Conservation (phyloP, 75 land plant species). For the Sequoia sempervirens region DNA sequence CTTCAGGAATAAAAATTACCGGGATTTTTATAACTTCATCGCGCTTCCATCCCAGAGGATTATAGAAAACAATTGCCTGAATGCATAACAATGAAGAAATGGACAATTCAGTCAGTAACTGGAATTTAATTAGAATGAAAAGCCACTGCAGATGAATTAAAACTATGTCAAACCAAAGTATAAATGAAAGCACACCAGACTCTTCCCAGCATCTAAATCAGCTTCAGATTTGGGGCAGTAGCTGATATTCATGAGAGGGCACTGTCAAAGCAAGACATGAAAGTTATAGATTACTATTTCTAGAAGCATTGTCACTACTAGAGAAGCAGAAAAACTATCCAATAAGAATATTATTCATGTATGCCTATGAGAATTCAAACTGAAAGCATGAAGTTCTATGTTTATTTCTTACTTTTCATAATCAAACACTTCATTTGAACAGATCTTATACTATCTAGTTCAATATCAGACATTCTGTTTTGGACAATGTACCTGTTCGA, state of each 20-base stretch:
- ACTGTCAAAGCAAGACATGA: conserved; percentile 25
- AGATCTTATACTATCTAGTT: background rate
- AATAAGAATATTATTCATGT: background rate
- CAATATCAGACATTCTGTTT: background rate
- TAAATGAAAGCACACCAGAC: conserved; percentile 35
- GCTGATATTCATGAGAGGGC: conserved; percentile 69
- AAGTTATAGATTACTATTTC: background rate
- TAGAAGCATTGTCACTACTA: background rate
- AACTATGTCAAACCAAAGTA: background rate
- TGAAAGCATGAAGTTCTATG: background rate
- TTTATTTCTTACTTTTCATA: background rate
- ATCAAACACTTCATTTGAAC: background rate
- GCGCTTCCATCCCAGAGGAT: conserved; percentile 66
- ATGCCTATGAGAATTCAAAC: background rate
- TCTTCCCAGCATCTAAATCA: conserved; percentile 32
- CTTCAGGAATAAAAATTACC: conserved; percentile 29
- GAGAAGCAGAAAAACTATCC: background rate
- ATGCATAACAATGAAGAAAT: background rate
- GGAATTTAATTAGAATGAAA: background rate
- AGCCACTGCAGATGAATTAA: background rate
- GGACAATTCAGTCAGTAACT: background rate
- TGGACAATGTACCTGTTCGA: background rate
- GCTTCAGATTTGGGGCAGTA: conserved; percentile 70
- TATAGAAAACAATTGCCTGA: conserved; percentile 61
- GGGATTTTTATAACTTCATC: conserved; percentile 56